These are phyloP conservation scores for Ustilago bromivora DNA, from an alignment of 1,284 basidiomycete species.

Conservation along the genomic window DNA sequence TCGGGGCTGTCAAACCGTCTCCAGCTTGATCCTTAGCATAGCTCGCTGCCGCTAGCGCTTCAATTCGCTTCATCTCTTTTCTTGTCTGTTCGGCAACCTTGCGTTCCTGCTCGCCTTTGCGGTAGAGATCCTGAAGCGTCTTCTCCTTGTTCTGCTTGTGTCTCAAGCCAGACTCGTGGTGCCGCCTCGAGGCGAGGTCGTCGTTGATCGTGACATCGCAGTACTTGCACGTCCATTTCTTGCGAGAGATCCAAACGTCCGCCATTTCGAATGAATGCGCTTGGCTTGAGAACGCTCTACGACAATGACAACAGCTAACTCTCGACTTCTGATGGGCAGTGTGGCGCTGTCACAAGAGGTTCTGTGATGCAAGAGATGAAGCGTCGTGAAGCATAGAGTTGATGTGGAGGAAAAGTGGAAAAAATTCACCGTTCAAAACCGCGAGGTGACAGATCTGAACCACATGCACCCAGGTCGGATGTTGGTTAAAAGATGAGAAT, in stretches of 20 bases:
- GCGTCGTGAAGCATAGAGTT: neutral
- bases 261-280: constrained; percentile 41
- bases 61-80: constrained; percentile 85
- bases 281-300: neutral
- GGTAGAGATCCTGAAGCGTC: constrained; percentile 91
- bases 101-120: constrained; percentile 87
- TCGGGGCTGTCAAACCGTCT: constrained; percentile 69
- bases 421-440: constrained; percentile 13
- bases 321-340: neutral
- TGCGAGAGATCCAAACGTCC: constrained; percentile 65
- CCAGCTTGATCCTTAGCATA: constrained; percentile 59
- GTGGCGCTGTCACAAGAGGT: neutral
- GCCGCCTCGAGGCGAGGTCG: constrained; percentile 77
- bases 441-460: constrained; percentile 4
- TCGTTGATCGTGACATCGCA: constrained; percentile 68
- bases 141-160: constrained; percentile 95
- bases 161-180: constrained; percentile 91
- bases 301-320: neutral
- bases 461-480: neutral
- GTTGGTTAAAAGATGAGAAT: constrained; percentile 2
- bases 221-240: constrained; percentile 68
- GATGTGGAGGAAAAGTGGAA: constrained; percentile 7
- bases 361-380: neutral
- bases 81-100: constrained; percentile 87
- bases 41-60: constrained; percentile 75